Percentiles rank a stretch among this genome's conserved stretches.
Evolutionary conservation across 805 yeast genomes (phyloP).

Genomic region (Cephaloascus fragrans): DNA sequence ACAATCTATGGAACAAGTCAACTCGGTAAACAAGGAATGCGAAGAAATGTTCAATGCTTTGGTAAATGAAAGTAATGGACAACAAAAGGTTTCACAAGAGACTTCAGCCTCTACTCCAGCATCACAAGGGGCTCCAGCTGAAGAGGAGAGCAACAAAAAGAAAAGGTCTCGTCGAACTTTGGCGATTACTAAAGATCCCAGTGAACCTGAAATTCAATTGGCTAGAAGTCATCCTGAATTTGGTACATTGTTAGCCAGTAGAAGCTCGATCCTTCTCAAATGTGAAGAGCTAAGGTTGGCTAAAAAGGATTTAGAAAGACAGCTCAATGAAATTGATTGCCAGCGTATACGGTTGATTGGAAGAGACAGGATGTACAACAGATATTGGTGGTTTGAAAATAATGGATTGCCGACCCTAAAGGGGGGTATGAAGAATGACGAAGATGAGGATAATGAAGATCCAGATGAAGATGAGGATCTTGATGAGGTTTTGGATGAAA

Average conservation of each 20-base stretch:
- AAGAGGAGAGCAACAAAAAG: conserved; percentile 10
- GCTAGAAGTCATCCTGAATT: conserved; percentile 33
- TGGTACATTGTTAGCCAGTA: conserved; percentile 29
- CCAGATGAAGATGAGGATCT: conserved; percentile 28
- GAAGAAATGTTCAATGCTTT: conserved; percentile 3
- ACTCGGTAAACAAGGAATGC: conserved; percentile 29
- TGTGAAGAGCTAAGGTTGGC: conserved; percentile 38
- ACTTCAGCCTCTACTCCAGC: conserved; percentile 3
- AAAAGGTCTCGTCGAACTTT: conserved; percentile 12
- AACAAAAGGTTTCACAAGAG: conserved; percentile 1
- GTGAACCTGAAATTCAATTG: conserved; percentile 24
- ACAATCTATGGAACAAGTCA: conserved; percentile 39
- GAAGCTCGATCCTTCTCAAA: conserved; percentile 27
- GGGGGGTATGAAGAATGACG: conserved; percentile 28
- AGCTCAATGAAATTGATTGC: conserved; percentile 59
- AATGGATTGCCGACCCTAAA: conserved; percentile 63
- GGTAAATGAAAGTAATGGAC: background rate
- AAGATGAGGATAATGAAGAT: conserved; percentile 29
- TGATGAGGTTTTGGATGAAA: conserved; percentile 38
- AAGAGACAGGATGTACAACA: conserved; percentile 70
- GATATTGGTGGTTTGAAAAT: conserved; percentile 93
- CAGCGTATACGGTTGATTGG: conserved; percentile 76
- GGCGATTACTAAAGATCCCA: conserved; percentile 27
- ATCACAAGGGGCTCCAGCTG: conserved; percentile 2
- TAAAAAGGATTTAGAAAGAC: conserved; percentile 46